Evolutionary conservation across 768 basidiomycete genomes (phyloP), one percentile per base, ranked within the genome.

Genomic region (Boletus vermiculosoides): DNA sequence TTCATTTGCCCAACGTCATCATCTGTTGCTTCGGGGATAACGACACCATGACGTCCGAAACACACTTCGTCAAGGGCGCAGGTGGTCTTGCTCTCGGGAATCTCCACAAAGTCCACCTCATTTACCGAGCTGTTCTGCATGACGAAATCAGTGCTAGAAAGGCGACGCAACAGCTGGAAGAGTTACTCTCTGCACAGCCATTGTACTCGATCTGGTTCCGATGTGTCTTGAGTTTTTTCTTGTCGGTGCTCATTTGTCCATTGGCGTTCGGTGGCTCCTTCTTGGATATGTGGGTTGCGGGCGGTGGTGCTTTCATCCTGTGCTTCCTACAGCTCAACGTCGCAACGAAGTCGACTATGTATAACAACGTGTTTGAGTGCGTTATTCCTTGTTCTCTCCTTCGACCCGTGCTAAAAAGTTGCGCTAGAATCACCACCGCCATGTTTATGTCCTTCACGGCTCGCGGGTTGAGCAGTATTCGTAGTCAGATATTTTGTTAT

Each of bases 331-430:
- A 93, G 63, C 82, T 92, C 31, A 78, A 77, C 50, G 83, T 91
- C 16, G 91, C 89, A 16, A 76, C 81, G 41, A 89, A 87, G 71
- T 92, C 86, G 65, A 78, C 86, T 0, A 77, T 94, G 67, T 94
- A 93, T 68, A 89, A 91, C 46, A 94, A 92, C 64, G 91, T 95
- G 50, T 95, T 94, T 61, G 94, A 96, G 94, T 94, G 66, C 71
- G 47, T 41, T 52, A 34, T 25, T 31, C 53, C 52, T 39, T 33
- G 23, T 55, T 36, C 5, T 51, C 30, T 28, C 34, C 45, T 23
- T 6, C 15, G 30, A 11, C 15, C 31, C 25, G 34, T 56, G 44
- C 50, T 71, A 30, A 67, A 60, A 18, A 23, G 37, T 50, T n/a
- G 31, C 52, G 50, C 33, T 39, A 94, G 92, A 66, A 91, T 94